A percentile compares a stretch with the other conserved stretches of the same genome.
Conservation (phyloP, 2,329 filamentous ascomycete genomes). For the Cladosporium sp. region DNA sequence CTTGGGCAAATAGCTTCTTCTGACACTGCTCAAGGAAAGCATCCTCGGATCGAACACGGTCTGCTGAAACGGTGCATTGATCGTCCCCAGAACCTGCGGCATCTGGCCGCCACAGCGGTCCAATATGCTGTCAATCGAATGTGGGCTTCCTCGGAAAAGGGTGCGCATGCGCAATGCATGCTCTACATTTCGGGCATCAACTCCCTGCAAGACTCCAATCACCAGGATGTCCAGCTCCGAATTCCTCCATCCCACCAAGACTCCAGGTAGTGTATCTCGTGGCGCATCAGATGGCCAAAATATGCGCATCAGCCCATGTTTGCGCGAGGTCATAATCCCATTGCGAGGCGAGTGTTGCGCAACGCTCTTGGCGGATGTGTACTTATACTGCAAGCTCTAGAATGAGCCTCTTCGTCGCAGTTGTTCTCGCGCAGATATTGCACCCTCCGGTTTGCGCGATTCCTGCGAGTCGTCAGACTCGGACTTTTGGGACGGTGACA, state of each 20-base stretch:
- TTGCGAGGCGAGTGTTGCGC: constrained; percentile 34
- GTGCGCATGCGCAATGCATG: constrained; percentile 81
- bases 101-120: constrained; percentile 78
- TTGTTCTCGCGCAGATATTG: constrained; percentile 94
- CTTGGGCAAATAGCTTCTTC: constrained; percentile 60
- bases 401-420: constrained; percentile 92
- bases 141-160: constrained; percentile 77
- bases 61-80: constrained; percentile 62
- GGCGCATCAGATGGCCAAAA: constrained; percentile 91
- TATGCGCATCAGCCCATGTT: constrained; percentile 88
- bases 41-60: constrained; percentile 65
- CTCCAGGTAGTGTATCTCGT: constrained; percentile 70
- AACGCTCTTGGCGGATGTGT: background rate
- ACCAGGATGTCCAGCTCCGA: constrained; percentile 89
- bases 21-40: constrained; percentile 60
- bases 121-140: constrained; percentile 78
- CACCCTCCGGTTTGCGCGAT: constrained; percentile 72
- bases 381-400: constrained; percentile 48
- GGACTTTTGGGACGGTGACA: background rate
- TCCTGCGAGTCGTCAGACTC: constrained; percentile 59
- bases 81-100: constrained; percentile 81
- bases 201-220: constrained; percentile 83
- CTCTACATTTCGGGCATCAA: constrained; percentile 84
- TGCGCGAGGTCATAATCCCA: constrained; percentile 64
- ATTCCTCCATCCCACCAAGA: constrained; percentile 95